Evolutionary conservation across 2,329 filamentous ascomycete species (phyloP).

Genomic region (Pseudonectria buxi): DNA sequence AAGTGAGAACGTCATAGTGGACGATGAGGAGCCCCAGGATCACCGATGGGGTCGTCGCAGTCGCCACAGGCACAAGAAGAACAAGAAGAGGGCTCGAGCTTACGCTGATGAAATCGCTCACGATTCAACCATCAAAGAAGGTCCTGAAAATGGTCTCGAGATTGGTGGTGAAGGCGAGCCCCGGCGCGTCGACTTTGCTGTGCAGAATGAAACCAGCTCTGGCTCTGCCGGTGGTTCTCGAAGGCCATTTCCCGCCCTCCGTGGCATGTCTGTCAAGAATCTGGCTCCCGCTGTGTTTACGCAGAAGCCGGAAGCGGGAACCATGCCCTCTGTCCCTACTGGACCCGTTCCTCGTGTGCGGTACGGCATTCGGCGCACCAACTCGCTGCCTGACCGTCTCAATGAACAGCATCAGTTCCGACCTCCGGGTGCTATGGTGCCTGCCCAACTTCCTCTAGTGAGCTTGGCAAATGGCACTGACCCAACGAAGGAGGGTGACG

Average conservation of each 20-base stretch:
- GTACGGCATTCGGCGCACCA: conserved; percentile 64
- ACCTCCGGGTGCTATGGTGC: conserved; percentile 44
- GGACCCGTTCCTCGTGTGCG: conserved; percentile 51
- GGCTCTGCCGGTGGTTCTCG: conserved; percentile 15
- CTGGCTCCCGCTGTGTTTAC: conserved; percentile 67
- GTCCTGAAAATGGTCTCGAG: conserved; percentile 13
- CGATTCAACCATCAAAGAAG: conserved; percentile 25
- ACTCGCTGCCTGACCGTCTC: conserved; percentile 65
- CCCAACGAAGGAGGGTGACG: conserved; percentile 29
- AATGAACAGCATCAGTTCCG: conserved; percentile 37
- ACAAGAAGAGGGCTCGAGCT: conserved; percentile 30
- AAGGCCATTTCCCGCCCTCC: conserved; percentile 48
- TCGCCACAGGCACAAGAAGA: conserved; percentile 34
- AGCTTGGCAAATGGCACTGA: conserved; percentile 26
- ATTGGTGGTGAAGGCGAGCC: conserved; percentile 33
- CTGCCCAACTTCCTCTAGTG: conserved; percentile 37
- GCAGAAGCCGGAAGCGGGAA: conserved; percentile 31
- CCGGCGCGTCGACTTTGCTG: conserved; percentile 53
- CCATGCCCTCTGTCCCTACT: conserved; percentile 22
- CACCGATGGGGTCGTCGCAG: conserved; percentile 31
- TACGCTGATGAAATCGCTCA: conserved; percentile 21
- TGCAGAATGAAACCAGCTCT: conserved; percentile 22
- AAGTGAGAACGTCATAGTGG: conserved; percentile 39
- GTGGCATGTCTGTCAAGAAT: conserved; percentile 58
- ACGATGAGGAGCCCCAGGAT: conserved; percentile 32